Conservation (phyloP, 1,284 basidiomycete genomes). For the Rhodotorula sp. region DNA sequence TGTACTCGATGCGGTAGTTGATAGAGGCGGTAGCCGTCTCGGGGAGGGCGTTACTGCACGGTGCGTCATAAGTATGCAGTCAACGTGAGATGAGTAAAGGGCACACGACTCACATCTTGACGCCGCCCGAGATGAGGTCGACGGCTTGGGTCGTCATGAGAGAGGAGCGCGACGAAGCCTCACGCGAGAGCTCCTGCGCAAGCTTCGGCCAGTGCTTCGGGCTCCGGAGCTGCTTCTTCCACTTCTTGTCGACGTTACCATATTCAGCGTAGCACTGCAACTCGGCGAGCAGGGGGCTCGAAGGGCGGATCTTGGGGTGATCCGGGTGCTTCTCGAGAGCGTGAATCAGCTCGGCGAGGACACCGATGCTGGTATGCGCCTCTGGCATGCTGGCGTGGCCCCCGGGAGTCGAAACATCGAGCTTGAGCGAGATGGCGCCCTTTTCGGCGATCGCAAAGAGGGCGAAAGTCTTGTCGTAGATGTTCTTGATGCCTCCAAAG, state of each 20-base stretch:
- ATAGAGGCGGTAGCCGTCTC: slow-evolving; percentile 49
- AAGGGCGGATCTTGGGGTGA: slow-evolving; percentile 46
- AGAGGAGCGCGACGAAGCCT: background rate
- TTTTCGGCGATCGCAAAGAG: slow-evolving; percentile 54
- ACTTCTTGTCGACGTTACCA: slow-evolving; percentile 52
- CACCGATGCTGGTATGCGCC: slow-evolving; percentile 56
- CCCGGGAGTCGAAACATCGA: slow-evolving; percentile 43
- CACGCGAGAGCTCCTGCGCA: slow-evolving; percentile 49
- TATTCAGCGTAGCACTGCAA: slow-evolving; percentile 57
- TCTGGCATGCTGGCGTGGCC: slow-evolving; percentile 44
- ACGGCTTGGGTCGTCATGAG: slow-evolving; percentile 1
- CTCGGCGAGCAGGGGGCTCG: slow-evolving; percentile 52
- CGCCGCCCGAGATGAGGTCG: slow-evolving; percentile 58
- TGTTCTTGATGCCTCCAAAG: slow-evolving; percentile 49
- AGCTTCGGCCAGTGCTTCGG: slow-evolving; percentile 52
- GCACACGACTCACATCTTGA: slow-evolving; percentile 54
- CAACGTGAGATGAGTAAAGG: too few species aligned
- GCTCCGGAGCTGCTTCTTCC: slow-evolving; percentile 52
- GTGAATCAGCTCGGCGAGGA: slow-evolving; percentile 60
- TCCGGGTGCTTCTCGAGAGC: slow-evolving; percentile 60
- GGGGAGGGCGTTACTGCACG: slow-evolving; percentile 36
- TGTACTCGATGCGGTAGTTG: slow-evolving; percentile 61
- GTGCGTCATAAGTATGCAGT: too few species aligned
- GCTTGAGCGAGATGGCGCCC: slow-evolving; percentile 46
- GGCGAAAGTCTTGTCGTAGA: slow-evolving; percentile 50